Evolutionary conservation across 2,329 filamentous ascomycete genomes (phyloP), one percentile per base, ranked within the genome.

Genomic region (Pseudopithomyces chartarum): DNA sequence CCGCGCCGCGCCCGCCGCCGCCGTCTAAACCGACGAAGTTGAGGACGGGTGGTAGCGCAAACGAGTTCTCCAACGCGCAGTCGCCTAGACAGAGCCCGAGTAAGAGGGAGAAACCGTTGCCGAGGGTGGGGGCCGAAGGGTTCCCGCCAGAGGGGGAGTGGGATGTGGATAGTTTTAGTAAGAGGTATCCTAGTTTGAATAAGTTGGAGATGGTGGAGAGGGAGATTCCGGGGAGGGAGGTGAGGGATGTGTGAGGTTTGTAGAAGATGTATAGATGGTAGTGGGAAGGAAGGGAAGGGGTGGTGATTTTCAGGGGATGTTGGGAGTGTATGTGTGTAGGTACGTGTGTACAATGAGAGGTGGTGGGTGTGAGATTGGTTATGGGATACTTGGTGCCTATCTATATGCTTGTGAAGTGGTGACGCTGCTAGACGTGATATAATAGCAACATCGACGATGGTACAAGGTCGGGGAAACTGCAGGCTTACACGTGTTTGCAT

Each of bases 171-270:
- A 84, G 91, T 70, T 97, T 98, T 73, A 89, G 88, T 58, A 92
- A 92, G 76, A 83, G 92, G 56, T 97, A 92, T 76, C 94, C 94
- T 0, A 96, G 90, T 71, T 79, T 98, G 56, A 88, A 87, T 54
- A 85, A 91, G 10, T 85, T 97, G 64, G 93, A 97, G 79, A 90
- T 94, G 87, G 89, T 92, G n/a, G 90, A 95, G 78, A 85, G 87
- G 58, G 89, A 85, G 62, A 75, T 77, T 56, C 71, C 71, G 5
- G 54, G 52, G 10, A 49, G 64, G 49, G 29, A 23, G 44, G 29
- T 22, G 44, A 29, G 51, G 32, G 59, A 44, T 17, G 61, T 67
- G 1, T 59, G 70, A 49, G 66, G 71, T 54, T 56, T 72, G 15
- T 50, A 26, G 10, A 19, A 10, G 26, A 29, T 29, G 26, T 29